Base-by-base conservation (phyloP, 768 basidiomycete genomes). In the Tricholoma sp. region DNA sequence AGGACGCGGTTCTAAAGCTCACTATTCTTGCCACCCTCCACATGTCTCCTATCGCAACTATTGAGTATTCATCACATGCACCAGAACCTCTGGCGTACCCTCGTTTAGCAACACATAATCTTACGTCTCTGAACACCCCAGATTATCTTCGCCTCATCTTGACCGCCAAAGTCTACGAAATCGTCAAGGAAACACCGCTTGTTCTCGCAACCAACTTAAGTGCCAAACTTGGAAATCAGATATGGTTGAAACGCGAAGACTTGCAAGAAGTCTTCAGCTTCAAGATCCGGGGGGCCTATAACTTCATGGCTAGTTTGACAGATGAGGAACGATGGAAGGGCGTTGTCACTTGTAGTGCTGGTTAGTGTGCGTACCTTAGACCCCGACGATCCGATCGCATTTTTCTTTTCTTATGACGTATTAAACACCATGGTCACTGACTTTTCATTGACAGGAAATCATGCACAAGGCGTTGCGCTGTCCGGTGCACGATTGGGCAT, bases 211-310 rank as follows among this genome's bases (percentile, higher is more conserved):
- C 85, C 15, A 92, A 91, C 66, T 82, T 99, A 18, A 95, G 92
- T 63, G 73, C 87, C 58, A 85, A 88, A 59, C 78, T 98, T 1
- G 97, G 97, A 1, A 94, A 93, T 68, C 83, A 95, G 62, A 89
- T 99, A 71, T 95, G 88, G 85, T 82, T 99, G 57, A 99, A 99
- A 74, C 84, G 97, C 24, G 97, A 99, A 71, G 97, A 99, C 66
- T 80, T 97, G 2, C 96, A 98, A 47, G 88, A 93, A 65, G 97
- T 99, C 17, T 99, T 99, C 70, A 95, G 92, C 69, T 99, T 99
- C 85, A 99, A 99, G 69, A 94, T 98, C 48, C 80, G 97, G 4
- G 97, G 97, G 20, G 97, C 97, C 32, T 99, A 97, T 76, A 99
- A 99, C 71, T 91, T 97, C 65, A 99, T 99, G 96, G 92, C 92